These are phyloP conservation scores for Macaranga tanarius DNA, from an alignment of 441 rosid species.

Conservation along the genomic window DNA sequence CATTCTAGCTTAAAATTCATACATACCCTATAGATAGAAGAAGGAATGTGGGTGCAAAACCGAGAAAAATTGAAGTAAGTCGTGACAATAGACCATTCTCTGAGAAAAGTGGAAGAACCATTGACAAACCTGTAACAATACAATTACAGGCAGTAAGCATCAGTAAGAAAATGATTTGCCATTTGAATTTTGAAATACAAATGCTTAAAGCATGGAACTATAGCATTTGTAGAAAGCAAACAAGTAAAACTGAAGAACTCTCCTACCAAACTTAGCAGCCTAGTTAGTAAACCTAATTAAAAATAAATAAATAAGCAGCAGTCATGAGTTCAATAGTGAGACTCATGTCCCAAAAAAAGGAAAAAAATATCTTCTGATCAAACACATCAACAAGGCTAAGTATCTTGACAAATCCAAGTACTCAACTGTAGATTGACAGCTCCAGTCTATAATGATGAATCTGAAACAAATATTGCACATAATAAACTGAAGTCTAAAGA, in stretches of 20 bases:
- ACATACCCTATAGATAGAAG: constrained; percentile 88
- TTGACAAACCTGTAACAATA: constrained; percentile 60
- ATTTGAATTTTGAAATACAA: not conserved
- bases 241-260: constrained; percentile 5
- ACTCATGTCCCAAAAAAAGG: not conserved
- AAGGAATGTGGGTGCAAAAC: constrained; percentile 90
- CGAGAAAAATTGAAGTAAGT: constrained; percentile 81
- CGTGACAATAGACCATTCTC: constrained; percentile 69
- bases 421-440: not conserved
- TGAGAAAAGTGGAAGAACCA: constrained; percentile 84
- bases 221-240: not conserved
- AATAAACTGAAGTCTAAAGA: not conserved
- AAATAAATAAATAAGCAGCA: not conserved
- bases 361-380: not conserved
- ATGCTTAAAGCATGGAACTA: constrained; percentile 3
- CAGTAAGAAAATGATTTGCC: not conserved
- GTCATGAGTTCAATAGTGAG: not conserved
- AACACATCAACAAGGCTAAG: not conserved
- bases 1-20: constrained; percentile 17
- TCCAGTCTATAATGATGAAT: not conserved
- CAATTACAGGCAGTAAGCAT: constrained; percentile 8
- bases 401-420: not conserved
- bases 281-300: not conserved
- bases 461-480: not conserved
- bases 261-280: not conserved